phyloP scores from a whole-genome alignment of 1,284 basidiomycete species.

The Malassezia dermatis region DNA sequence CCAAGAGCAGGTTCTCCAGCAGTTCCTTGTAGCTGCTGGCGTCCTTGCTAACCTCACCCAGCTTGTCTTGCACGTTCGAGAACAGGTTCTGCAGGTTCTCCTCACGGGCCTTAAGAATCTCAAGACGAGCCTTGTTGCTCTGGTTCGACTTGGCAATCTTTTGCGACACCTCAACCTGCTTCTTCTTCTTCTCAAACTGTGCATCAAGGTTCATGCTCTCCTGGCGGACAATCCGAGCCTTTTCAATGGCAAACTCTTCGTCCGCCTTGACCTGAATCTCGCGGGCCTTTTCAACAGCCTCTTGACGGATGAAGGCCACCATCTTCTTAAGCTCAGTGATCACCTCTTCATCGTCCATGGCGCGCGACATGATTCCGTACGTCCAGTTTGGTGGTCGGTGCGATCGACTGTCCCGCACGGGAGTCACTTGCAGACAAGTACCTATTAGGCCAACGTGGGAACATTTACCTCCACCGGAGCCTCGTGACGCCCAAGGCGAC shows the following conservation, averaged over 20 bases:
- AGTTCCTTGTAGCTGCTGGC: conserved; percentile 53
- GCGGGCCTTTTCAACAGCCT: conserved; percentile 45
- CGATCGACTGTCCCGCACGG: conserved; percentile 12
- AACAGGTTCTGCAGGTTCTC: conserved; percentile 86
- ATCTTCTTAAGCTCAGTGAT: conserved; percentile 98
- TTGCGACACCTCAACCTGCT: conserved; percentile 40
- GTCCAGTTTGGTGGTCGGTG: conserved; percentile 5
- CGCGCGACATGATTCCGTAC: conserved; percentile 49
- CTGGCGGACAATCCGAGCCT: conserved; percentile 46
- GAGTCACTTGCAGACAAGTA: neutral
- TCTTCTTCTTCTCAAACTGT: conserved; percentile 44
- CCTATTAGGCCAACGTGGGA: conserved; percentile 1
- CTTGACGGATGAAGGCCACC: conserved; percentile 51
- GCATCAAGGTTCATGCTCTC: conserved; percentile 42
- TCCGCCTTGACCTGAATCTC: conserved; percentile 48
- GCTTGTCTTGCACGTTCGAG: conserved; percentile 59
- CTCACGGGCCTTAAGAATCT: conserved; percentile 79
- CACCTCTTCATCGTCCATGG: conserved; percentile 91
- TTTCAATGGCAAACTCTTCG: conserved; percentile 47
- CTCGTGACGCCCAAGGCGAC: neutral
- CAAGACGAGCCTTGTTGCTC: conserved; percentile 84
- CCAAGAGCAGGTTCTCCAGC: conserved; percentile 57
- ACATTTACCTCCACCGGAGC: conserved; percentile 1
- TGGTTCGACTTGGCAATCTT: conserved; percentile 73
- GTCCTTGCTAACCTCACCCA: conserved; percentile 61